Conservation (phyloP, 768 basidiomycete species). For the Tephrocybe sp. region DNA sequence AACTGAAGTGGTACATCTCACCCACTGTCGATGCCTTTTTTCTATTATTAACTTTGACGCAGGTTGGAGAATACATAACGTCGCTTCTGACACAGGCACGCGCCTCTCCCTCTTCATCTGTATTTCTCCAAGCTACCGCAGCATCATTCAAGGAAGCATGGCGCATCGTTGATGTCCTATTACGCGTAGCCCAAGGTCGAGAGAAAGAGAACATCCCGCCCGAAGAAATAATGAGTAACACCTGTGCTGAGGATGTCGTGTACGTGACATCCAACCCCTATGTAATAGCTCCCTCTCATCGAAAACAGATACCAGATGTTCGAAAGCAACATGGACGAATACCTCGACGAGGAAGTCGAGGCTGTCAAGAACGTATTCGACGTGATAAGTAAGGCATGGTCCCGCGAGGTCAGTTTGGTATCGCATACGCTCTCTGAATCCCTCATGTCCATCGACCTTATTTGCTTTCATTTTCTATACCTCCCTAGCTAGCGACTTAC, state of each 20-base stretch:
- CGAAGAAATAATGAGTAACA: slow-evolving; percentile 15
- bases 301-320: slow-evolving; percentile 83
- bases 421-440: neutral
- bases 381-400: slow-evolving; percentile 77
- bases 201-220: neutral
- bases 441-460: slow-evolving; percentile 2
- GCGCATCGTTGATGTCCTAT: slow-evolving; percentile 77
- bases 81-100: slow-evolving; percentile 76
- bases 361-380: slow-evolving; percentile 73
- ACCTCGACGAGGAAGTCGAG: slow-evolving; percentile 92
- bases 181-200: slow-evolving; percentile 49
- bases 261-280: slow-evolving; percentile 37
- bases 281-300: slow-evolving; percentile 6
- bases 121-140: slow-evolving; percentile 81
- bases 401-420: slow-evolving; percentile 48
- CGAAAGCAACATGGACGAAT: slow-evolving; percentile 95
- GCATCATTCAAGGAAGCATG: slow-evolving; percentile 89
- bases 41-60: slow-evolving; percentile 22
- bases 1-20: slow-evolving; percentile 67
- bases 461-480: slow-evolving; percentile 1
- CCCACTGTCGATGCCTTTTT: neutral
- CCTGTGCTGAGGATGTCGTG: slow-evolving; percentile 78
- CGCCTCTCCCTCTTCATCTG: slow-evolving; percentile 41
- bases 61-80: slow-evolving; percentile 88
- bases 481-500: slow-evolving; percentile 11